Base-by-base conservation (phyloP, 2,329 filamentous ascomycete species). In the Aureobasidium namibiae region DNA sequence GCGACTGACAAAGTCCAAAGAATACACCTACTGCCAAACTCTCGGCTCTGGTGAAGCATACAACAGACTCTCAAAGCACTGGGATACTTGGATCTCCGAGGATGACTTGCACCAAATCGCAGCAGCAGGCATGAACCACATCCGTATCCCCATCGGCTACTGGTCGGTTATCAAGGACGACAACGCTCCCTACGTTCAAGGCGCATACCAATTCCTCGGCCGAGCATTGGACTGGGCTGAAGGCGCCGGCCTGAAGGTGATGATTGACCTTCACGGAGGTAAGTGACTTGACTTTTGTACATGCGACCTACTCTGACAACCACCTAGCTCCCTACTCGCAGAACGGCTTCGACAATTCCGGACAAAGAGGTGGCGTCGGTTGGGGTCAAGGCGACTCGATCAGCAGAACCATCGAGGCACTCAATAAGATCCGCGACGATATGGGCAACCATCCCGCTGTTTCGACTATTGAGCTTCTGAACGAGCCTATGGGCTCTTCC, bases 231-330 rank as follows among this genome's bases (percentile, higher is more conserved):
- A 73, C 61, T 85, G 85, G 81, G 86, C 85, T 11, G 71, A 78
- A 60, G 72, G 68, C 45, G 75, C 80, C 45, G 80, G 81, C 4
- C 68, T 88, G 50, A 85, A 85, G 66, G 82, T 88, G 42, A 79
- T 86, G 72, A 78, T 89, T 65, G 86, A 89, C 68, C 72, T 88
- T 23, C 86, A 89, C 66, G 85, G 85, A 64, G 82, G 81, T 82
- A 69, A 69, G 78, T 73, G 39, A 21, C n/a, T 29, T 18, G 13
- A 4, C 8, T 34, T 4, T 5, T 9, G n/a, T 9, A 18, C 10
- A 4, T 16, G n/a, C 7, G 13, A 29, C 29, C 18, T 5, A n/a
- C 16, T 23, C 38, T 63, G 46, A 65, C 56, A 52, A 16, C 53
- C 13, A 1, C 45, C 14, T 62, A 75, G 82, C 82, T 33, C 81